Conservation (phyloP, 768 basidiomycete species). For the Nidularia pulvinata region DNA sequence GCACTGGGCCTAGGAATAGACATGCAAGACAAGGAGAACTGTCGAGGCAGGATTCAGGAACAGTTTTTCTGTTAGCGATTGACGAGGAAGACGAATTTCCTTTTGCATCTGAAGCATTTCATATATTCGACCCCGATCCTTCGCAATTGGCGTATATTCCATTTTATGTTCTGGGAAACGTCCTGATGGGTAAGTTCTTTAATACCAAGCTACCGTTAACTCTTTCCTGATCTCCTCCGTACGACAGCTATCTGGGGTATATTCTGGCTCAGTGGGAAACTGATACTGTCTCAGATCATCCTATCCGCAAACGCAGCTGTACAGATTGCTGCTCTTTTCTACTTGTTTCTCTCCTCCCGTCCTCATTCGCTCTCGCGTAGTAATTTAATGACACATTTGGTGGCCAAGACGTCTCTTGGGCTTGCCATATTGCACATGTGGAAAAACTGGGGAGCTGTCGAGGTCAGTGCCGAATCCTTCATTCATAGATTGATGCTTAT, state of each 20-base stretch:
- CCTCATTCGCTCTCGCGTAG: constrained; percentile 17
- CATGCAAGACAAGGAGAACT: background rate
- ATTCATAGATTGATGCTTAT: background rate
- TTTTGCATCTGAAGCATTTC: background rate
- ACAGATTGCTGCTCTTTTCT: constrained; percentile 33
- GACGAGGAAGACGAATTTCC: background rate
- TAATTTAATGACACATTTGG: constrained; percentile 32
- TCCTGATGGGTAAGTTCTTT: constrained; percentile 13
- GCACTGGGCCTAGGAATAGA: background rate
- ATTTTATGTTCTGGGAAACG: constrained; percentile 14
- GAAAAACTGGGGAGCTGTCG: constrained; percentile 25
- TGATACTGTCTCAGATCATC: constrained; percentile 13
- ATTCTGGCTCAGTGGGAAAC: constrained; percentile 11
- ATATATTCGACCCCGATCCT: background rate
- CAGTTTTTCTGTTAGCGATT: background rate
- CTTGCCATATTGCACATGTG: constrained; percentile 30
- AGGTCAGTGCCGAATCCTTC: constrained; percentile 12
- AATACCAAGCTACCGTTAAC: background rate
- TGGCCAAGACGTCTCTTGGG: constrained; percentile 38
- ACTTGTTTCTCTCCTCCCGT: constrained; percentile 17
- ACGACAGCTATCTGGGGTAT: constrained; percentile 23
- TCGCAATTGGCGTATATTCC: constrained; percentile 18
- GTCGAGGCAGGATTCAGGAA: background rate
- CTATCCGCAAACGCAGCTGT: constrained; percentile 23
- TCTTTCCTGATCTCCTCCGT: background rate